A percentile compares a stretch with the other conserved stretches of the same genome.
Evolutionary conservation across 495 filamentous ascomycete genomes (phyloP).

Genomic region (Trichodelitschia bisporula): DNA sequence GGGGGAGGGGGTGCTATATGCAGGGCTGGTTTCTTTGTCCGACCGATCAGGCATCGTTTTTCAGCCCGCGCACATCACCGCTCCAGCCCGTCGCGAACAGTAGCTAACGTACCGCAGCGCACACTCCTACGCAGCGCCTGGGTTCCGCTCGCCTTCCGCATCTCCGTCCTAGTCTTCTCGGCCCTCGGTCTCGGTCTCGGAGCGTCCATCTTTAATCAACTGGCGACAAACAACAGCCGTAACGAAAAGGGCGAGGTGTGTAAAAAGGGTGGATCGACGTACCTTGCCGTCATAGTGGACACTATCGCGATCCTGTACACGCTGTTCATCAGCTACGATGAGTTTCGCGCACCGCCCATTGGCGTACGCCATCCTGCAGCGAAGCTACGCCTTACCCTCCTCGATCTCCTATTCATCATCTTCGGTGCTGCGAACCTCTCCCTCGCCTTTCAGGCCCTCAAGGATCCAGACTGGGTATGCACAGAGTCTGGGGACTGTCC

Average conservation of each 20-base stretch:
- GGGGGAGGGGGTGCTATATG: too few species aligned
- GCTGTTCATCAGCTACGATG: slow-evolving; percentile 83
- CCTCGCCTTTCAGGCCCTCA: slow-evolving; percentile 64
- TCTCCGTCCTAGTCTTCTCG: slow-evolving; percentile 64
- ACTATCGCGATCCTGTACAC: slow-evolving; percentile 72
- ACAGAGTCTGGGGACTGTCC: slow-evolving; percentile 15
- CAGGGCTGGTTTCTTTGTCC: too few species aligned
- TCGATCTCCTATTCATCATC: slow-evolving; percentile 89
- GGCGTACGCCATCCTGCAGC: slow-evolving; percentile 59
- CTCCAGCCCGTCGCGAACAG: slow-evolving; percentile 29
- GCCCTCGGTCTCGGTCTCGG: slow-evolving; percentile 60
- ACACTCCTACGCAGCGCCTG: slow-evolving; percentile 45
- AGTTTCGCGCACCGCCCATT: slow-evolving; percentile 82
- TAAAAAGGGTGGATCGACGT: slow-evolving; percentile 43
- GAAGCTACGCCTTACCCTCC: slow-evolving; percentile 66
- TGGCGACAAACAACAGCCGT: too few species aligned
- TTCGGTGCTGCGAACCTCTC: slow-evolving; percentile 84
- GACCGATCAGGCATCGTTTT: too few species aligned
- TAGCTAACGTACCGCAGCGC: slow-evolving; percentile 3
- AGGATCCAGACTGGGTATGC: slow-evolving; percentile 43
- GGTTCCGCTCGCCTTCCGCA: slow-evolving; percentile 59
- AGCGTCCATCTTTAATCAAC: slow-evolving; percentile 41
- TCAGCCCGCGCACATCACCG: slow-evolving; percentile 22
- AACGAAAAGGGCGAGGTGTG: slow-evolving; percentile 13
- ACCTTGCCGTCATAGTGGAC: slow-evolving; percentile 81